Percentiles rank a stretch among this genome's conserved stretches.
phyloP scores from a whole-genome alignment of 805 yeast species.

The Candida insectorum region DNA sequence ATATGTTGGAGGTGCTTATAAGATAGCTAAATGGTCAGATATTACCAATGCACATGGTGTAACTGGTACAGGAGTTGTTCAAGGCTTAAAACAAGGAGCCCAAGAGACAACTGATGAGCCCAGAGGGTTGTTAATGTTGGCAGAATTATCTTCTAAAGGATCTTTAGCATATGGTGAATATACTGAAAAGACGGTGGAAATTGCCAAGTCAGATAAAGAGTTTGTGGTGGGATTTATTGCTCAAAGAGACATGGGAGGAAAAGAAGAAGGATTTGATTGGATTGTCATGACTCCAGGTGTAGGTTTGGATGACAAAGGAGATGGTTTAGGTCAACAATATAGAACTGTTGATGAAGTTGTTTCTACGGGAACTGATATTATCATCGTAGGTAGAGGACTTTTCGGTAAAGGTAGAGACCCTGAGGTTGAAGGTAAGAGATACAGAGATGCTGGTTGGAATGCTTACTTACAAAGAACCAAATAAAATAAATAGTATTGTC shows the following conservation, averaged over 20 bases:
- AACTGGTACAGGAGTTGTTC: conserved; percentile 90
- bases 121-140: conserved; percentile 90
- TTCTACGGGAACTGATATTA: conserved; percentile 83
- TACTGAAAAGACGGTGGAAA: conserved; percentile 82
- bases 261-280: conserved; percentile 89
- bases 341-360: conserved; percentile 87
- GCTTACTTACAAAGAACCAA: conserved; percentile 55
- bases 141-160: conserved; percentile 92
- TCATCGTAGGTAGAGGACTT: conserved; percentile 97
- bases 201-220: conserved; percentile 80
- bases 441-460: conserved; percentile 91
- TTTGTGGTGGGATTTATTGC: conserved; percentile 98
- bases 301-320: conserved; percentile 95
- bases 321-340: conserved; percentile 93
- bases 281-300: conserved; percentile 97
- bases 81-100: conserved; percentile 81
- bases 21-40: conserved; percentile 92
- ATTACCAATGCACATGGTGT: conserved; percentile 97
- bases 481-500: background rate
- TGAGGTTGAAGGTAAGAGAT: conserved; percentile 78
- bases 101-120: conserved; percentile 70
- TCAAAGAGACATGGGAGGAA: conserved; percentile 81
- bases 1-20: conserved; percentile 84
- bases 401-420: conserved; percentile 96
- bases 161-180: conserved; percentile 91